Evolutionary conservation across 495 filamentous ascomycete genomes (phyloP).

Genomic region (Aspergillus indologenus): DNA sequence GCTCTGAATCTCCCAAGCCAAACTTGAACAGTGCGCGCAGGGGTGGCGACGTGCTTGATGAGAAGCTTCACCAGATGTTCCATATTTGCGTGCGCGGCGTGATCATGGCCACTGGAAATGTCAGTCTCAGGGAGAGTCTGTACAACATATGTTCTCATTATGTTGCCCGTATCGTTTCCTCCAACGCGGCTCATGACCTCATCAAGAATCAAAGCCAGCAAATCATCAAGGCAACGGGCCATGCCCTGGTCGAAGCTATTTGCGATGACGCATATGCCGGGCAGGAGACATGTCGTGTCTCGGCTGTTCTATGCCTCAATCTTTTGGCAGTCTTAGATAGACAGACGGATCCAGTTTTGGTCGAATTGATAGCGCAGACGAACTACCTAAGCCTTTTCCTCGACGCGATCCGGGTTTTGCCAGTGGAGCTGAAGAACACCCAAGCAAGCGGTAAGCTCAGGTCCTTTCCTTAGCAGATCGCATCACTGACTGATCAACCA

Average conservation of each 20-base stretch:
- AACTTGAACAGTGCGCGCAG: slow-evolving; percentile 42
- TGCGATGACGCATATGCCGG: slow-evolving; percentile 93
- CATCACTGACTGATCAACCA: slow-evolving; percentile 17
- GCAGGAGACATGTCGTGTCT: slow-evolving; percentile 73
- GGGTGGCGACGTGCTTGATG: slow-evolving; percentile 72
- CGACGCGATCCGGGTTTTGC: slow-evolving; percentile 72
- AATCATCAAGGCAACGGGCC: slow-evolving; percentile 72
- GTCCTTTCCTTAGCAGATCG: neutral
- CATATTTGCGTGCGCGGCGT: slow-evolving; percentile 75
- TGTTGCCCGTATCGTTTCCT: slow-evolving; percentile 65
- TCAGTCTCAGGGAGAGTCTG: slow-evolving; percentile 71
- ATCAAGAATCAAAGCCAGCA: slow-evolving; percentile 63
- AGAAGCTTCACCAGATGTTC: slow-evolving; percentile 89
- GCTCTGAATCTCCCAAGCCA: slow-evolving; percentile 44
- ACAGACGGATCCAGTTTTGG: slow-evolving; percentile 63
- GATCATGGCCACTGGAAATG: slow-evolving; percentile 63
- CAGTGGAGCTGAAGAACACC: slow-evolving; percentile 58
- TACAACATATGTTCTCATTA: slow-evolving; percentile 89
- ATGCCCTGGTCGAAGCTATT: slow-evolving; percentile 74
- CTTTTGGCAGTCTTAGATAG: slow-evolving; percentile 65
- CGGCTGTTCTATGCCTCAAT: slow-evolving; percentile 74
- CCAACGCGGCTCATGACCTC: slow-evolving; percentile 29
- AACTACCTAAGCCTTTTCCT: slow-evolving; percentile 90
- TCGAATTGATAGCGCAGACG: slow-evolving; percentile 74
- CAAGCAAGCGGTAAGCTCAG: slow-evolving; percentile 47